phyloP scores from a whole-genome alignment of 345 rosid genomes.

The Arabidopsis suecica region DNA sequence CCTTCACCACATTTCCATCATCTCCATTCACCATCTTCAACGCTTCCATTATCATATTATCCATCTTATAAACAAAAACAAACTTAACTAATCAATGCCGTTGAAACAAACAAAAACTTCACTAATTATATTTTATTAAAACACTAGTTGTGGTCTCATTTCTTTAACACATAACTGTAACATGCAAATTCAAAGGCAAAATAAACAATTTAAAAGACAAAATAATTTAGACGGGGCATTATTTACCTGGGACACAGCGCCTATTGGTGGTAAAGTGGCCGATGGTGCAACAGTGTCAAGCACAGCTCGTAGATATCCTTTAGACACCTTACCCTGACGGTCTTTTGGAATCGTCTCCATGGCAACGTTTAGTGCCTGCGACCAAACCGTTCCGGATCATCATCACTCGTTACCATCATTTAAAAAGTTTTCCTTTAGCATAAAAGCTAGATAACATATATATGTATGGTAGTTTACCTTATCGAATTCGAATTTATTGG shows the following conservation, averaged over 20 bases:
- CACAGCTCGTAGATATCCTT: conserved; percentile 65
- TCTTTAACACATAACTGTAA: too few species aligned
- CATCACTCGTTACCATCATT: neutral
- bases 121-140: neutral
- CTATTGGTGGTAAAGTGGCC: conserved; percentile 84
- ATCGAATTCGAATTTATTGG: conserved; percentile 85
- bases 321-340: conserved; percentile 67
- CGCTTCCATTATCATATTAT: conserved; percentile 58
- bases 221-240: neutral
- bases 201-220: too few species aligned
- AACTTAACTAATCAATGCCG: conserved; percentile 6
- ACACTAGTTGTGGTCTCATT: too few species aligned
- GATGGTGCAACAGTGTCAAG: conserved; percentile 75
- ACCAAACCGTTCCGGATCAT: conserved; percentile 9
- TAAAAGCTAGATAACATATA: neutral
- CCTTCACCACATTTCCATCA: conserved; percentile 77
- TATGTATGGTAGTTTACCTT: conserved; percentile 53
- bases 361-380: conserved; percentile 66
- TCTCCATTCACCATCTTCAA: conserved; percentile 67
- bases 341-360: conserved; percentile 68
- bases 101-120: neutral
- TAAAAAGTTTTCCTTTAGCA: neutral
- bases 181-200: too few species aligned
- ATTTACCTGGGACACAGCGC: conserved; percentile 80
- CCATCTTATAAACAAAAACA: conserved; percentile 56